phyloP scores from a whole-genome alignment of 2,329 filamentous ascomycete species.

The Arthrobotrys entomopaga region DNA sequence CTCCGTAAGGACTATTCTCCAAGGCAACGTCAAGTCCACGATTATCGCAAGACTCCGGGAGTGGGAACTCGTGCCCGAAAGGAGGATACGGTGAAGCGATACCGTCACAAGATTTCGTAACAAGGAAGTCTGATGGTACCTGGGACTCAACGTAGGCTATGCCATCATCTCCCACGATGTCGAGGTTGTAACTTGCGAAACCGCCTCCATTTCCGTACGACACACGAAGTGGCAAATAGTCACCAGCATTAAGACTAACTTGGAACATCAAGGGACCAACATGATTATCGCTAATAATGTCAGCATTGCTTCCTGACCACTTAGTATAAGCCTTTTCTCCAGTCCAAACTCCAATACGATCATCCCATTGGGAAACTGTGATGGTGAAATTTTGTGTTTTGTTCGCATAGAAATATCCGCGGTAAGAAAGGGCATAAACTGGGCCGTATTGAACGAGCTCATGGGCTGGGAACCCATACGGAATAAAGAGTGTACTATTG shows the following conservation, averaged over 20 bases:
- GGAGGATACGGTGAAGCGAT: neutral
- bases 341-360: neutral
- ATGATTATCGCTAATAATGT: neutral
- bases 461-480: neutral
- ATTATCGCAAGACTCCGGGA: conserved; percentile 6
- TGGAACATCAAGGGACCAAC: neutral
- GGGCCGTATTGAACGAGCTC: neutral
- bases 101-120: conserved; percentile 19
- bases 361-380: too few species aligned
- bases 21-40: conserved; percentile 16
- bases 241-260: conserved; percentile 4
- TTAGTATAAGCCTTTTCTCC: conserved; percentile 6
- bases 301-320: neutral
- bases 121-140: conserved; percentile 14
- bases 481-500: too few species aligned
- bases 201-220: conserved; percentile 21
- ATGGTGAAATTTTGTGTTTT: conserved; percentile 7
- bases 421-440: neutral
- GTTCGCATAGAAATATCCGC: conserved; percentile 5
- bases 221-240: conserved; percentile 9
- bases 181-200: conserved; percentile 12
- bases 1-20: conserved; percentile 2
- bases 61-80: conserved; percentile 5
- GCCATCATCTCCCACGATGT: conserved; percentile 20
- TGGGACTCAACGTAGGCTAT: conserved; percentile 3